These are phyloP conservation scores for Tricholomella constricta DNA, from an alignment of 768 basidiomycete genomes.

Conservation along the genomic window DNA sequence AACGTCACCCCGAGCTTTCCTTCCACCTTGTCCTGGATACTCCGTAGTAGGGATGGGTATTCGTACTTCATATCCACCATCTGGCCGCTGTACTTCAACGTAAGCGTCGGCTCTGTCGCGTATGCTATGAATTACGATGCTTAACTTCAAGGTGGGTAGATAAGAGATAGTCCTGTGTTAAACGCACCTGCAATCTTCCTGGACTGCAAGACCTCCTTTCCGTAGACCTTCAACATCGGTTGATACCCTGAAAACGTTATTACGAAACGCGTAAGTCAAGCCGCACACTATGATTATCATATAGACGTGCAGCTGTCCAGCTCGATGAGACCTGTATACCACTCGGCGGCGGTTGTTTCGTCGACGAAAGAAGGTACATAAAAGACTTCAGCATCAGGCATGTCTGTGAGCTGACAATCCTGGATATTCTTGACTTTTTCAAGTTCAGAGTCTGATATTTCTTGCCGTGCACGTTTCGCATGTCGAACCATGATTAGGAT, in stretches of 20 bases:
- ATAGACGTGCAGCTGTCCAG: conserved; percentile 17
- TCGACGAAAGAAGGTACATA: conserved; percentile 28
- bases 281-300: not conserved
- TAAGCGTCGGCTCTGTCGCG: conserved; percentile 26
- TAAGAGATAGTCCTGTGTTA: not conserved
- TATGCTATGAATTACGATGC: conserved; percentile 26
- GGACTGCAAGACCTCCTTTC: conserved; percentile 28
- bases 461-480: conserved; percentile 12
- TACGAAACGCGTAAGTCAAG: not conserved
- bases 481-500: not conserved
- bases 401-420: conserved; percentile 22
- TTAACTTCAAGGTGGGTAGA: not conserved
- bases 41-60: conserved; percentile 28
- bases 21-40: conserved; percentile 32
- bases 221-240: conserved; percentile 31
- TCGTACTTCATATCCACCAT: conserved; percentile 29
- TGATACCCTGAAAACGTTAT: conserved; percentile 26
- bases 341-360: conserved; percentile 19
- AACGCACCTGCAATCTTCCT: conserved; percentile 33
- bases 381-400: conserved; percentile 31
- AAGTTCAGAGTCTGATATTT: conserved; percentile 12
- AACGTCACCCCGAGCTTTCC: conserved; percentile 28
- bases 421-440: conserved; percentile 16
- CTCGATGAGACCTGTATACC: conserved; percentile 22
- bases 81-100: conserved; percentile 33